These are phyloP conservation scores for Boletus holoroseus DNA, from an alignment of 1,284 basidiomycete species.

Conservation along the genomic window DNA sequence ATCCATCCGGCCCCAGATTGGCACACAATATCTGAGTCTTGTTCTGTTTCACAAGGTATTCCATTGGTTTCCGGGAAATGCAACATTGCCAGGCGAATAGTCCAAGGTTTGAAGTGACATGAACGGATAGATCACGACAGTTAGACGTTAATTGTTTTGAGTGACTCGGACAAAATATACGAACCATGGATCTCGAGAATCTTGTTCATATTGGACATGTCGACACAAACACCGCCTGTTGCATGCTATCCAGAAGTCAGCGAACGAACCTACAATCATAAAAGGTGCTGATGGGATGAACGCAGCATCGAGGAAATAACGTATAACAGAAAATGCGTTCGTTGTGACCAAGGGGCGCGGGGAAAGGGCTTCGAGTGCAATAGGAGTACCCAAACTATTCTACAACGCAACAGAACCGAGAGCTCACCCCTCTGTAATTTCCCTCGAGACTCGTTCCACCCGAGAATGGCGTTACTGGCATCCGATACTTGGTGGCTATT, in stretches of 20 bases:
- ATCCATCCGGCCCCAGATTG: constrained; percentile 86
- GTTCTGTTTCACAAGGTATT: constrained; percentile 41
- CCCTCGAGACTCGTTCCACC: constrained; percentile 70
- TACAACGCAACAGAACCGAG: not conserved
- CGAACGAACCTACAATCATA: not conserved
- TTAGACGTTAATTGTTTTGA: not conserved
- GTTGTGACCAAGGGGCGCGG: not conserved
- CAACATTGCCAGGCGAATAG: not conserved
- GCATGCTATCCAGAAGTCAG: constrained; percentile 37
- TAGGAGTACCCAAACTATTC: not conserved
- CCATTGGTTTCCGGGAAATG: not conserved
- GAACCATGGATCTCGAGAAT: constrained; percentile 74
- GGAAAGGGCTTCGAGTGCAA: not conserved
- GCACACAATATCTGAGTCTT: constrained; percentile 76
- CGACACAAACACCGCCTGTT: constrained; percentile 76
- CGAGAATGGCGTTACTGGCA: constrained; percentile 67
- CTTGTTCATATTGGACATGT: constrained; percentile 80
- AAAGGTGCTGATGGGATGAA: not conserved
- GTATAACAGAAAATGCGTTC: not conserved
- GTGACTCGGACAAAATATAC: constrained; percentile 11
- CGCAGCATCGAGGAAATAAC: not conserved
- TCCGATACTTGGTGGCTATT: constrained; percentile 58
- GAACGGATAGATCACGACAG: not conserved
- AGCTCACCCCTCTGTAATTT: constrained; percentile 57
- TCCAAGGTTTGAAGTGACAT: not conserved